A percentile compares a stretch with the other conserved stretches of the same genome.
These are phyloP conservation scores for Jamesozyma spencerorum DNA, from an alignment of 805 yeast genomes.

Conservation along the genomic window DNA sequence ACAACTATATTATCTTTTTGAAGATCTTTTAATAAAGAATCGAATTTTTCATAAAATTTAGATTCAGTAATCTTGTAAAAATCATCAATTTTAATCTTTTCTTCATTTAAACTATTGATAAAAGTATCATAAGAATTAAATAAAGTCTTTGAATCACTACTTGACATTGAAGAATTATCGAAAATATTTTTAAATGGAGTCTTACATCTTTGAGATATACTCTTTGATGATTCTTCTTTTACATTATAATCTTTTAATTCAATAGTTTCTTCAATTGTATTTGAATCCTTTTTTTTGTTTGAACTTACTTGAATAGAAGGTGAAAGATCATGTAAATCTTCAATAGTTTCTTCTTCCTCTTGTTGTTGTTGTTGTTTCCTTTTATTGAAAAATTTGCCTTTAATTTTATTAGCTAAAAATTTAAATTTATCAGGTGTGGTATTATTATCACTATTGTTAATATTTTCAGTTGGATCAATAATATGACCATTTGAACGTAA, in stretches of 20 bases:
- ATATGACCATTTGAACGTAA: constrained; percentile 8
- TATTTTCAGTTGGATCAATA: neutral
- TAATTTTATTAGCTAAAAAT: constrained; percentile 10
- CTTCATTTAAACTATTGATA: constrained; percentile 37
- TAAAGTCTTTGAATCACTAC: constrained; percentile 20
- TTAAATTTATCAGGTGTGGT: neutral
- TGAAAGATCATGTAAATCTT: neutral
- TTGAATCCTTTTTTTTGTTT: neutral
- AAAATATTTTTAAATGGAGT: constrained; percentile 10
- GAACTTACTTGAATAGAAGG: neutral
- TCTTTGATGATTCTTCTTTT: neutral
- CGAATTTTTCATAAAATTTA: constrained; percentile 38
- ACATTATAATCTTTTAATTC: constrained; percentile 20
- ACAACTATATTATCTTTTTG: constrained; percentile 27
- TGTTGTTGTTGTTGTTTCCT: neutral
- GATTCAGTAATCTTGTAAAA: constrained; percentile 42
- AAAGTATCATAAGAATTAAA: constrained; percentile 37
- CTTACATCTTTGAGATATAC: neutral
- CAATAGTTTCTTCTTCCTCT: neutral
- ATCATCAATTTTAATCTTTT: constrained; percentile 42
- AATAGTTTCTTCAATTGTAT: constrained; percentile 12
- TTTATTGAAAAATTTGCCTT: constrained; percentile 8
- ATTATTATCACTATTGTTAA: neutral
- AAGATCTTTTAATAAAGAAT: constrained; percentile 40
- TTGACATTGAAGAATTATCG: constrained; percentile 14